These are phyloP conservation scores for Ophiostoma australiae DNA, from an alignment of 2,329 filamentous ascomycete species.

Conservation along the genomic window DNA sequence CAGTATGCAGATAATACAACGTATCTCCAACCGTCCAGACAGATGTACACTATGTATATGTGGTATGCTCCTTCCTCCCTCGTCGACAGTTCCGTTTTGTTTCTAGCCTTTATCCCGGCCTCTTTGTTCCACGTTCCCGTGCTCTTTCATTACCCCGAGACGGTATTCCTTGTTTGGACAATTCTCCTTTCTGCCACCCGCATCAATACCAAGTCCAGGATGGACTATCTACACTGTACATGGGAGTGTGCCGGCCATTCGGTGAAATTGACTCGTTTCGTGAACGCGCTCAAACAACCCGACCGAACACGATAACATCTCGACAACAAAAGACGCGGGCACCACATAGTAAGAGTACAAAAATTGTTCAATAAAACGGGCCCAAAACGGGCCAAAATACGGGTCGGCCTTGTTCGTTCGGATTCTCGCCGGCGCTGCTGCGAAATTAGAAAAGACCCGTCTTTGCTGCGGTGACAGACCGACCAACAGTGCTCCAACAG, in stretches of 20 bases:
- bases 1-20: not conserved
- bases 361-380: not conserved
- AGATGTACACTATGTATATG: too few species aligned
- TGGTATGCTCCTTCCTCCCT: constrained; percentile 5
- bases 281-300: not conserved
- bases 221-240: not conserved
- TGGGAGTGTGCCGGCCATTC: not conserved
- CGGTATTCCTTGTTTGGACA: not conserved
- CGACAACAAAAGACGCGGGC: not conserved
- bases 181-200: constrained; percentile 13
- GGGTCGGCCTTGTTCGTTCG: not conserved
- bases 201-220: not conserved
- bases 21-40: not conserved
- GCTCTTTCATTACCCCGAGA: constrained; percentile 4
- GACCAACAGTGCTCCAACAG: not conserved
- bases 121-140: not conserved
- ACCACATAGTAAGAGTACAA: too few species aligned
- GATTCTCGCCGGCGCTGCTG: not conserved
- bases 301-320: not conserved
- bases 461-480: not conserved
- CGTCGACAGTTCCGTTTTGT: not conserved
- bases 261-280: not conserved
- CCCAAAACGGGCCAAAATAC: not conserved
- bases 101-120: not conserved
- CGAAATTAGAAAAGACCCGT: not conserved